phyloP scores from a whole-genome alignment of 345 rosid genomes.

The Capsella bursapastoris region DNA sequence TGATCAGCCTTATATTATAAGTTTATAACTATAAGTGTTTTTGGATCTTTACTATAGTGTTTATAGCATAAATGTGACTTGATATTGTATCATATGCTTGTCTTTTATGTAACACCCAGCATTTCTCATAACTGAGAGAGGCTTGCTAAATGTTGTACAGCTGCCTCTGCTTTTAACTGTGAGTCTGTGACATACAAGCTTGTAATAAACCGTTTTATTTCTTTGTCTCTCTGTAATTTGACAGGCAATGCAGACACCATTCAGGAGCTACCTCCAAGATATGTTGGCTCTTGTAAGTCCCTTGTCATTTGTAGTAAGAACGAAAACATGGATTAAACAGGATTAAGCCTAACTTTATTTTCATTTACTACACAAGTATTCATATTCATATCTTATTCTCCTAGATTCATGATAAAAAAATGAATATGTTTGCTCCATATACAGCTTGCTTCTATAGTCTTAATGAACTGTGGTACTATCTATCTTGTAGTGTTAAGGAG shows the following conservation, averaged over 20 bases:
- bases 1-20: too few relatives aligned
- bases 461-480: neutral
- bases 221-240: neutral
- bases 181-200: neutral
- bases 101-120: neutral
- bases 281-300: constrained; percentile 85
- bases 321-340: neutral
- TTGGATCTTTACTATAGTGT: neutral
- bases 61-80: neutral
- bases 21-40: neutral
- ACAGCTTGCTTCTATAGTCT: neutral
- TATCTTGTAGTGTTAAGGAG: neutral
- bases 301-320: constrained; percentile 1
- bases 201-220: neutral
- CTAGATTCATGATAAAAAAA: neutral
- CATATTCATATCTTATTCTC: neutral
- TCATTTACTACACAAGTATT: neutral
- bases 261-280: constrained; percentile 80
- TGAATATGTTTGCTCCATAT: neutral
- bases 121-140: neutral
- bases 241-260: constrained; percentile 86
- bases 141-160: neutral
- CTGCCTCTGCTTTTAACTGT: neutral
- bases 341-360: constrained; percentile 29
- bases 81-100: neutral